phyloP scores from a whole-genome alignment of 2,329 filamentous ascomycete species.

The Colletotrichum higginsianum region DNA sequence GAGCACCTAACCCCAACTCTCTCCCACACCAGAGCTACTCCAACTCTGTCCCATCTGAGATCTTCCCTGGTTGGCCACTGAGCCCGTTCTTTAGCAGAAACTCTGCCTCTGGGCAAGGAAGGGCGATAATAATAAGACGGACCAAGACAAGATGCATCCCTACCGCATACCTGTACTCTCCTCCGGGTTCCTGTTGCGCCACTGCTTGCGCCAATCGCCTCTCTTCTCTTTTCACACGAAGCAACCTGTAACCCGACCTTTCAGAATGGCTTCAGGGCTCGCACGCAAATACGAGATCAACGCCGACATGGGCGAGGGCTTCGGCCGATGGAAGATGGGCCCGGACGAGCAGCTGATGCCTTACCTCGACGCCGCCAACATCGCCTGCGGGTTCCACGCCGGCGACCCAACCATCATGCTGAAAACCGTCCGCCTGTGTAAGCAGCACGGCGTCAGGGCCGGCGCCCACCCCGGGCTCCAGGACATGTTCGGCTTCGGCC shows the following conservation, averaged over 20 bases:
- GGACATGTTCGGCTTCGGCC: slow-evolving; percentile 76
- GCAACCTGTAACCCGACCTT: neutral
- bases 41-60: neutral
- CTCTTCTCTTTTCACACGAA: neutral
- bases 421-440: slow-evolving; percentile 71
- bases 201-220: neutral
- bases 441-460: slow-evolving; percentile 68
- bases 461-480: slow-evolving; percentile 77
- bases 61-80: neutral
- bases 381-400: slow-evolving; percentile 73
- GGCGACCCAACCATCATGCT: slow-evolving; percentile 77
- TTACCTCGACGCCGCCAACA: slow-evolving; percentile 73
- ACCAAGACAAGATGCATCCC: neutral
- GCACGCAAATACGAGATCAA: slow-evolving; percentile 55
- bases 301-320: slow-evolving; percentile 67
- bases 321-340: slow-evolving; percentile 59
- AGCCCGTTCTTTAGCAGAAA: neutral
- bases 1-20: neutral
- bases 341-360: slow-evolving; percentile 63
- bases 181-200: neutral
- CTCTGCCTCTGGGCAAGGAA: neutral
- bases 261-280: slow-evolving; percentile 12
- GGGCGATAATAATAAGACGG: no score
- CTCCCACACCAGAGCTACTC: neutral
- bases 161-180: neutral